Evolutionary conservation across 768 basidiomycete species (phyloP).

Genomic region (Leccinum rimulosum): DNA sequence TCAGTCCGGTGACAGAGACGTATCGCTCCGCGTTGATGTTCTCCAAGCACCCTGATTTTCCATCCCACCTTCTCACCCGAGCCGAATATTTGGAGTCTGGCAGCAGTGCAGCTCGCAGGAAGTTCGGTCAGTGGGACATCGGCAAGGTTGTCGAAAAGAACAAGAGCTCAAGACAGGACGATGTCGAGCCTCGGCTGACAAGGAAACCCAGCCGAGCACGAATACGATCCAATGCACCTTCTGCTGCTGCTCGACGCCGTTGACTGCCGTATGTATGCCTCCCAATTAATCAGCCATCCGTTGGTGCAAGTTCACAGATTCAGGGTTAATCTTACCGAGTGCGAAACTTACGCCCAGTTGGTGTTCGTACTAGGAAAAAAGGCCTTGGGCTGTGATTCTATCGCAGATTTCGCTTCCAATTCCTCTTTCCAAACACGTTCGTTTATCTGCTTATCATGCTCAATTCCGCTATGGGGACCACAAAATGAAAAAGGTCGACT

Average conservation of each 20-base stretch:
- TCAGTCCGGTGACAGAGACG: conserved; percentile 64
- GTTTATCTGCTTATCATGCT: conserved; percentile 20
- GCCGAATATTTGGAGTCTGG: conserved; percentile 87
- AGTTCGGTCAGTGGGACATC: conserved; percentile 64
- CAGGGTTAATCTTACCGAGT: conserved; percentile 17
- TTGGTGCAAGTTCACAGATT: conserved; percentile 11
- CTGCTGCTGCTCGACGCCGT: conserved; percentile 27
- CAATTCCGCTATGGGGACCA: conserved; percentile 9
- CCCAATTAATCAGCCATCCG: conserved; percentile 5
- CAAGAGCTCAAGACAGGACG: conserved; percentile 18
- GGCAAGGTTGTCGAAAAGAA: conserved; percentile 23
- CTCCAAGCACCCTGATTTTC: conserved; percentile 50
- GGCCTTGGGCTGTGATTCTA: not conserved
- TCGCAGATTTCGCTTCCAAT: conserved; percentile 5
- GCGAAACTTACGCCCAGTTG: conserved; percentile 2
- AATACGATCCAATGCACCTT: conserved; percentile 19
- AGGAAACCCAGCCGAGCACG: conserved; percentile 30
- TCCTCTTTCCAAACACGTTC: conserved; percentile 7
- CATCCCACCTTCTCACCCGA: conserved; percentile 59
- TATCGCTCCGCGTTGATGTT: conserved; percentile 62
- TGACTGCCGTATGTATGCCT: conserved; percentile 13
- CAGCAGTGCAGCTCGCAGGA: conserved; percentile 68
- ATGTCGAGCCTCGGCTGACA: conserved; percentile 24
- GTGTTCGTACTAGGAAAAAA: not conserved
- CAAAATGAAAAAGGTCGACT: conserved; percentile 29